Percentiles rank a stretch among this genome's conserved stretches.
phyloP scores from a whole-genome alignment of 768 basidiomycete species.

The Mycena albidolilacea region DNA sequence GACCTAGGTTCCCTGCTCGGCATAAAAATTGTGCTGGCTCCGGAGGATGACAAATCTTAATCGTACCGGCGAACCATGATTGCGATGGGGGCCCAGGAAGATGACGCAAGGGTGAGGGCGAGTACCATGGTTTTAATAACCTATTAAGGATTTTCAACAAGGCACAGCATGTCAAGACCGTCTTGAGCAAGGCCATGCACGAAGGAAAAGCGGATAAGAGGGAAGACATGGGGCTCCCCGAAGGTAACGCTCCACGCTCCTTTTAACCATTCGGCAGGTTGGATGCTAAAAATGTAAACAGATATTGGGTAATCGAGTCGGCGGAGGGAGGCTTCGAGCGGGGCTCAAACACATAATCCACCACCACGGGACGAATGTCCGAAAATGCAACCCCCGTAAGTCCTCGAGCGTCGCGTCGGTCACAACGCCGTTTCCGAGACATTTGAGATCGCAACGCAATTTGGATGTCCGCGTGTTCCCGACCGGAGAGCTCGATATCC shows the following conservation, averaged over 20 bases:
- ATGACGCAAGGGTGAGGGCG: neutral
- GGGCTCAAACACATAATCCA: neutral
- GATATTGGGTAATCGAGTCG: no score
- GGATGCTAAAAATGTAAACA: no score
- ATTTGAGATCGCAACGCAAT: no score
- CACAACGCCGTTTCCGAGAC: no score
- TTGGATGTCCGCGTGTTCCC: no score
- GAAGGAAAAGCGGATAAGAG: neutral
- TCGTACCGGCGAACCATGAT: neutral
- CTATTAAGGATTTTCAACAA: neutral
- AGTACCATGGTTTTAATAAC: neutral
- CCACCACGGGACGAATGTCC: no score
- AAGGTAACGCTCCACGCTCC: neutral
- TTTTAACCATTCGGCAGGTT: neutral
- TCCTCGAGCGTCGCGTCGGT: no score
- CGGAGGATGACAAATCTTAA: no score
- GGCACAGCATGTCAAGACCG: neutral
- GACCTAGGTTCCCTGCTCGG: slow-evolving; percentile 56
- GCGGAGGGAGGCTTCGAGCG: no score
- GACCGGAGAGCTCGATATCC: no score
- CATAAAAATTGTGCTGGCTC: neutral
- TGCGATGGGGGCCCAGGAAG: neutral
- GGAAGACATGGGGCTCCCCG: neutral
- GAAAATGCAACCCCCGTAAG: no score
- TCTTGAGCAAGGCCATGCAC: neutral